Evolutionary conservation across 371 early-diverging fungal species (phyloP).

Genomic region (Lichtheimia hyalospora): DNA sequence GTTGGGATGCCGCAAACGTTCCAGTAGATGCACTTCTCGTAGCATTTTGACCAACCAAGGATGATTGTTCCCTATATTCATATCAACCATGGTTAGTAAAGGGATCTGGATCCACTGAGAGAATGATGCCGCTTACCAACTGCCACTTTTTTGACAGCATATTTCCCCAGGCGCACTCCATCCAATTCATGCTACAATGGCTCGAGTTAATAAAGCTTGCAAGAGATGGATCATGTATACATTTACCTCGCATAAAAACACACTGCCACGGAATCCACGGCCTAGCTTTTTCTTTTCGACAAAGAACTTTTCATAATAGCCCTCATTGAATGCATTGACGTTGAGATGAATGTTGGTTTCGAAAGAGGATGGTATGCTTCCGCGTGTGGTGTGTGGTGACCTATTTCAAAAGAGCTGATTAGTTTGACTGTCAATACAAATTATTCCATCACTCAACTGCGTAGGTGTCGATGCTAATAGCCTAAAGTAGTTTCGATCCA

Average conservation of each 20-base stretch:
- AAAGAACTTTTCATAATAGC: constrained; percentile 95
- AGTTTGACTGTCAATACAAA: too few relatives aligned
- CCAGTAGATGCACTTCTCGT: constrained; percentile 89
- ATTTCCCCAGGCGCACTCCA: constrained; percentile 77
- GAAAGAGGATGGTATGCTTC: not conserved
- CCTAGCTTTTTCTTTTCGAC: constrained; percentile 85
- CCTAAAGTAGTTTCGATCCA: constrained; percentile 70
- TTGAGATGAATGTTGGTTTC: constrained; percentile 23
- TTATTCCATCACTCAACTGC: constrained; percentile 29
- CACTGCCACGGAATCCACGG: constrained; percentile 88
- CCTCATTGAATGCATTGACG: constrained; percentile 76
- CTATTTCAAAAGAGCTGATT: not conserved
- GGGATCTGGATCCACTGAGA: too few relatives aligned
- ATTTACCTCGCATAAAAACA: constrained; percentile 79
- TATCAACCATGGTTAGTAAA: not conserved
- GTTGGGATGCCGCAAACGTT: constrained; percentile 86
- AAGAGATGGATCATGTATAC: not conserved
- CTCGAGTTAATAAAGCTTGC: too few relatives aligned
- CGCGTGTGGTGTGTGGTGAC: constrained; percentile 8
- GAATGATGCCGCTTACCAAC: constrained; percentile 53
- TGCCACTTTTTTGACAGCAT: constrained; percentile 93
- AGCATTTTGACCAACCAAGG: constrained; percentile 94
- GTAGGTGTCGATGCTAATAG: constrained; percentile 44
- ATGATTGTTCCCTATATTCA: constrained; percentile 66
- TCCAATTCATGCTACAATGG: constrained; percentile 71